A percentile compares a stretch with the other conserved stretches of the same genome.
Evolutionary conservation across 1,284 basidiomycete species (phyloP).

Genomic region (Austroboletus niveus): DNA sequence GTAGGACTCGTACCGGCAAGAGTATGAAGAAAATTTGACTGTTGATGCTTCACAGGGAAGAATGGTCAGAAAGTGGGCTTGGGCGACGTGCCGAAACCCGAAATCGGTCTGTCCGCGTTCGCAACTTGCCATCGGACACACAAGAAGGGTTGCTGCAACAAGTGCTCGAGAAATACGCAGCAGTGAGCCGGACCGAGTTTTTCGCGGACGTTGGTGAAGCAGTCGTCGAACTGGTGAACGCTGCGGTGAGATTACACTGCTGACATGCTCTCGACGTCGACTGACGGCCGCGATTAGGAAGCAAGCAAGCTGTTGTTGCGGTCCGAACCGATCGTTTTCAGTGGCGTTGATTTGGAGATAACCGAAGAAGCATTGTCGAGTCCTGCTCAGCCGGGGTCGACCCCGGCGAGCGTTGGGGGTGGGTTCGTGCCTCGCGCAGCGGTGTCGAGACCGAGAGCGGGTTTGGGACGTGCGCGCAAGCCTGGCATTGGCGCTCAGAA

Average conservation of each 20-base stretch:
- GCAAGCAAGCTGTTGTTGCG: constrained; percentile 74
- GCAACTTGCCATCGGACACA: constrained; percentile 66
- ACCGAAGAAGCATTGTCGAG: constrained; percentile 48
- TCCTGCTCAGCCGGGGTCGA: constrained; percentile 35
- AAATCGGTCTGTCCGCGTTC: constrained; percentile 71
- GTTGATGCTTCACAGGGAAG: constrained; percentile 33
- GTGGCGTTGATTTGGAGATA: constrained; percentile 55
- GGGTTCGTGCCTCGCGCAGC: constrained; percentile 65
- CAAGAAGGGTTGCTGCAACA: constrained; percentile 92
- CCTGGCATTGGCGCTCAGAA: constrained; percentile 20
- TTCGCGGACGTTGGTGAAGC: constrained; percentile 69
- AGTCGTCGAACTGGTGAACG: constrained; percentile 70
- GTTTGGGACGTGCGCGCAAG: constrained; percentile 55
- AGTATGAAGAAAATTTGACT: background rate
- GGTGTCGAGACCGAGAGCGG: constrained; percentile 65
- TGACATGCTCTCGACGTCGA: background rate
- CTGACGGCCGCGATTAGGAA: constrained; percentile 49
- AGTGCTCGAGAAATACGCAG: constrained; percentile 72
- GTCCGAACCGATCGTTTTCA: constrained; percentile 66
- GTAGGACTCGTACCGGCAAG: constrained; percentile 31
- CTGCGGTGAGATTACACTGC: constrained; percentile 53
- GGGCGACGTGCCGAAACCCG: constrained; percentile 60
- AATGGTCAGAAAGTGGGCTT: constrained; percentile 52
- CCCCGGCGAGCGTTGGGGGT: constrained; percentile 42
- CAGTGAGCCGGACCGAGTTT: constrained; percentile 75